phyloP scores from a whole-genome alignment of 768 basidiomycete species.

The Saitozyma sp. region DNA sequence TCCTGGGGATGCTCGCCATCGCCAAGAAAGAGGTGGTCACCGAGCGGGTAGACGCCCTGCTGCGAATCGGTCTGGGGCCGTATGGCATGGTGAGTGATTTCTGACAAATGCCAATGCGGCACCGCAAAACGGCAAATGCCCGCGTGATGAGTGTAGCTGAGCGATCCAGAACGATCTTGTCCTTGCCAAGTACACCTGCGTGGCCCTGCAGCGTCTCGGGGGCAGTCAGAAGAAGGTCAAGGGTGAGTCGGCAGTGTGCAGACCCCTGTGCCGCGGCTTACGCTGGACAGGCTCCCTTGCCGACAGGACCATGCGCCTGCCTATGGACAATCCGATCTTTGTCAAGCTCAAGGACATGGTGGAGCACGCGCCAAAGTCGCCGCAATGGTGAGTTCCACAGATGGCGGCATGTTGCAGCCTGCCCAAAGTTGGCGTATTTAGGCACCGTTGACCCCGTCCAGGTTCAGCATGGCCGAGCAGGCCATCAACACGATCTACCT shows the following conservation, averaged over 20 bases:
- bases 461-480: conserved; percentile 92
- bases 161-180: conserved; percentile 72
- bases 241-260: conserved; percentile 57
- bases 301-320: conserved; percentile 79
- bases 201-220: conserved; percentile 85
- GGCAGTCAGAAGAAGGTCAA: conserved; percentile 97
- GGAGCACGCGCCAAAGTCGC: conserved; percentile 73
- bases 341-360: conserved; percentile 76
- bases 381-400: conserved; percentile 67
- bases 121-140: neutral
- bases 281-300: conserved; percentile 68
- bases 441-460: conserved; percentile 8
- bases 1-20: conserved; percentile 93
- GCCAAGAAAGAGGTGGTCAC: conserved; percentile 74
- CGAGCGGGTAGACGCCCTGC: conserved; percentile 78
- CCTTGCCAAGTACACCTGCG: conserved; percentile 88
- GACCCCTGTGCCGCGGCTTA: conserved; percentile 6
- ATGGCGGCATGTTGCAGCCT: neutral
- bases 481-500: conserved; percentile 94
- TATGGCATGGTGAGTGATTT: conserved; percentile 67
- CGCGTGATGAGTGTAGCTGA: neutral
- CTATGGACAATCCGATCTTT: conserved; percentile 86
- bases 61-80: conserved; percentile 81
- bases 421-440: neutral
- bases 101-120: neutral